These are phyloP conservation scores for Acanthamoeba divionensis DNA, from an alignment of 208 protist species.

Conservation along the genomic window DNA sequence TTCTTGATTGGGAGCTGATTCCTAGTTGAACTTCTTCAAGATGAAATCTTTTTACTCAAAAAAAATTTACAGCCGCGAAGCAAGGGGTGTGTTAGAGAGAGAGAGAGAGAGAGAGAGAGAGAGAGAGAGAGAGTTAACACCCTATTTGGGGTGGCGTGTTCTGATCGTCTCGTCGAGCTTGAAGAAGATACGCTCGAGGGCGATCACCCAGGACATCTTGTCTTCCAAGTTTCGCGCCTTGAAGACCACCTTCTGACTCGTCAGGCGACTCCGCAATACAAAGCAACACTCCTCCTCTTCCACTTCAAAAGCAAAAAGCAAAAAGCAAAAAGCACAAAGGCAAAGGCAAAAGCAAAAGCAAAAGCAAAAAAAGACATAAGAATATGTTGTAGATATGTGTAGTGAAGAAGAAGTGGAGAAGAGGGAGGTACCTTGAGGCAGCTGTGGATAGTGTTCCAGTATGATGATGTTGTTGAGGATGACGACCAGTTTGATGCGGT, in stretches of 20 bases:
- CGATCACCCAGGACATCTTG: conserved; percentile 45
- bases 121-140: too few relatives aligned
- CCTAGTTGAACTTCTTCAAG: too few relatives aligned
- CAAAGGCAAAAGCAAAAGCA: too few relatives aligned
- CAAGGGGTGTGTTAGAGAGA: too few relatives aligned
- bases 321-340: neutral
- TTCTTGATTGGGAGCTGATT: too few relatives aligned
- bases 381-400: neutral
- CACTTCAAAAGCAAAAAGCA: neutral
- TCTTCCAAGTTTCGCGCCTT: conserved; percentile 1
- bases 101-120: too few relatives aligned
- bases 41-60: too few relatives aligned
- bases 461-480: neutral
- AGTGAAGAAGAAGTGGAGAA: neutral
- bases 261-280: neutral
- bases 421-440: neutral
- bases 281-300: conserved; percentile 8
- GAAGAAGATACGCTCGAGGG: neutral
- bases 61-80: too few relatives aligned
- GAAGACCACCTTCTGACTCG: neutral
- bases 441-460: neutral
- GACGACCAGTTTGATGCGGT: neutral
- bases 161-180: neutral
- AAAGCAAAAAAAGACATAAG: too few relatives aligned
- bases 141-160: too few relatives aligned